Evolutionary conservation across 2,329 filamentous ascomycete genomes (phyloP).

Genomic region (Bertia moriformis): DNA sequence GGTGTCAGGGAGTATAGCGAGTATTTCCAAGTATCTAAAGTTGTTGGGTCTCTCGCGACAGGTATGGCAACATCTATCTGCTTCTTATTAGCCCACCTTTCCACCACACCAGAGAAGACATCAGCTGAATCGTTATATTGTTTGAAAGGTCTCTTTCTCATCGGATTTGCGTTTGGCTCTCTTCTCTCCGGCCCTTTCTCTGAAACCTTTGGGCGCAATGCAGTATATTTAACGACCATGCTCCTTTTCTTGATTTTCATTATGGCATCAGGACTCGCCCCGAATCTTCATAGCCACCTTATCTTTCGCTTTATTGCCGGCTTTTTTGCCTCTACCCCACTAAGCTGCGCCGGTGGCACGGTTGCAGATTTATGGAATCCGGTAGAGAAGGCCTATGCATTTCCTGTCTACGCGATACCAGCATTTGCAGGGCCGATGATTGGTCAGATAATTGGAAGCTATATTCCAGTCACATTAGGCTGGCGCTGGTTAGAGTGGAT

Average conservation of each 20-base stretch:
- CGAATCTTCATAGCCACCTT: conserved; percentile 2
- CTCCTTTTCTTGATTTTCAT: conserved; percentile 1
- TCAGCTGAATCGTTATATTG: too few relatives aligned
- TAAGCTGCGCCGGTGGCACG: conserved; percentile 3
- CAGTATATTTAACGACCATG: conserved; percentile 3
- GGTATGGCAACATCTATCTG: too few relatives aligned
- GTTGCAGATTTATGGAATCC: conserved; percentile 3
- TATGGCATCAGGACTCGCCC: conserved; percentile 1
- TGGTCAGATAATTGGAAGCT: background rate
- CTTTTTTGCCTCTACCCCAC: conserved; percentile 2
- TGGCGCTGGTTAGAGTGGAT: background rate
- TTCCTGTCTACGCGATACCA: background rate
- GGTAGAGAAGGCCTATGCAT: background rate
- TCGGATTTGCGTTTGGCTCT: conserved; percentile 4
- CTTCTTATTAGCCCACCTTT: too few relatives aligned
- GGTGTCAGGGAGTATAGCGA: too few relatives aligned
- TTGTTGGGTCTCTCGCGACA: too few relatives aligned
- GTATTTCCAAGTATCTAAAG: too few relatives aligned
- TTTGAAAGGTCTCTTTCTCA: too few relatives aligned
- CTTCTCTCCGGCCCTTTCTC: conserved; percentile 5
- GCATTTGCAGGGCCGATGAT: background rate
- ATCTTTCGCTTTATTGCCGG: conserved; percentile 3
- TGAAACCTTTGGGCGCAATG: conserved; percentile 5
- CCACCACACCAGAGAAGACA: too few relatives aligned
- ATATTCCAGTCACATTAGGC: background rate